Base-by-base conservation (phyloP, 1,284 basidiomycete species). In the Ustilago tritici region DNA sequence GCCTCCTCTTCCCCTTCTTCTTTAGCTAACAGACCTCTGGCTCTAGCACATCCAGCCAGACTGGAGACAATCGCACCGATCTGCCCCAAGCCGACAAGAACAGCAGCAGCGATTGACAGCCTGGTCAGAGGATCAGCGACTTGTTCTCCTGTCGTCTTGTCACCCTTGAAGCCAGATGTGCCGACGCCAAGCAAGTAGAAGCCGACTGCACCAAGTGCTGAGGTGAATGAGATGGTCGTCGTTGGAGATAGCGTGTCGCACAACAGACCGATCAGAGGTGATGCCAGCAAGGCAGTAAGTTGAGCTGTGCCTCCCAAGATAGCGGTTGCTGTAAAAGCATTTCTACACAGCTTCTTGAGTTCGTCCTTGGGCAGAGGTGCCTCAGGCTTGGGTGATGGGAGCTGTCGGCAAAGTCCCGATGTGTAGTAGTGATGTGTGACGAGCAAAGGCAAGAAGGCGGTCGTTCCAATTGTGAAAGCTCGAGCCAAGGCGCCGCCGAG, bases 371-470 rank as follows among this genome's bases (percentile, higher is more conserved):
- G 76, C 17, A 80, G 61, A 15, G 71, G 70, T 40, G 61, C 58
- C 6, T 65, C 50, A 4, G 75, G 75, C 11, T 56, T 58, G 9
- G 78, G 76, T n/a, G 76, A 70, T 3, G 79, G 73, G 1, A 79
- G 70, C 38, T 64, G 58, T 43, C 66, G 69, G 43, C 80, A 82
- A 0, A 68, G 56, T 0, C 76, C 76, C 23, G 80, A 80, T 1
- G 63, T 65, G 67, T 82, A 82, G 61, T 74, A 82, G 66, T 78
- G 66, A 43, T 76, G 67, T n/a, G 76, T 63, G 34, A 82, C 66
- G 12, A 80, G 65, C n/a, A 82, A 65, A 15, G 80, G 80, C n/a
- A 82, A 55, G 56, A 82, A 80, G 12, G 80, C 76, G 11, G 80
- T 81, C 0, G 78, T 81, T 43, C 70, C 80, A n/a, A 81, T 81